Evolutionary conservation across 495 filamentous ascomycete genomes (phyloP), one percentile per base, ranked within the genome.

Genomic region (Talaromyces borbonicus): DNA sequence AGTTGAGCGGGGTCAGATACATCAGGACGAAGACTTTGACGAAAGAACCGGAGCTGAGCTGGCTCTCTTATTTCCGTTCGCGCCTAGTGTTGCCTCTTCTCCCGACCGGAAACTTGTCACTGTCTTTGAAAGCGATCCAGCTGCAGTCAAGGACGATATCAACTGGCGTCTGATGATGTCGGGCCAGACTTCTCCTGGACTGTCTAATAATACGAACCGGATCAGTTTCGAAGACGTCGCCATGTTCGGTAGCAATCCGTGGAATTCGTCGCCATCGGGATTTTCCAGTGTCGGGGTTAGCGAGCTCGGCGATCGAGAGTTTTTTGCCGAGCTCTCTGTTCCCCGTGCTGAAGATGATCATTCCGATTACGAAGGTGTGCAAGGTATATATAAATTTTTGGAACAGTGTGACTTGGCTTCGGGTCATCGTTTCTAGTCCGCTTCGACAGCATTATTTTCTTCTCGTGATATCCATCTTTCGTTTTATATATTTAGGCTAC

Each of bases 351-450:
- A 25, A 15, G 35, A 30, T 5, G 43, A 23, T 15, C 26, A 19
- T 19, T 41, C 47, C 12, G 79, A 81, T 27, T 90, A 84, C 55
- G 85, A 90, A 50, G 87, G 87, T 6, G 61, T 86, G 12, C 83
- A 93, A 53, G 90, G 90, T 0, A 87, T 97, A 15, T 86, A 90
- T 60, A 75, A 75, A 31, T 96, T 95, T 60, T 54, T 97, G 38
- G 85, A 85, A 58, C 84, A 93, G 52, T 92, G 89, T 57, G 86
- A 95, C 59, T 67, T 69, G 14, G 75, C 79, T 25, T 58, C 56
- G 33, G 57, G 37, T 52, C 43, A 26, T 35, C 46, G 38, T 47
- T 25, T 46, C 52, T 52, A 36, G 35, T 38, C 33, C 40, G 32
- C 54, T 56, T 58, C 47, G 50, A 56, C 60, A 57, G 52, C 53